These are phyloP conservation scores for Aspergillus japonicus DNA, from an alignment of 2,329 filamentous ascomycete species.

Conservation along the genomic window DNA sequence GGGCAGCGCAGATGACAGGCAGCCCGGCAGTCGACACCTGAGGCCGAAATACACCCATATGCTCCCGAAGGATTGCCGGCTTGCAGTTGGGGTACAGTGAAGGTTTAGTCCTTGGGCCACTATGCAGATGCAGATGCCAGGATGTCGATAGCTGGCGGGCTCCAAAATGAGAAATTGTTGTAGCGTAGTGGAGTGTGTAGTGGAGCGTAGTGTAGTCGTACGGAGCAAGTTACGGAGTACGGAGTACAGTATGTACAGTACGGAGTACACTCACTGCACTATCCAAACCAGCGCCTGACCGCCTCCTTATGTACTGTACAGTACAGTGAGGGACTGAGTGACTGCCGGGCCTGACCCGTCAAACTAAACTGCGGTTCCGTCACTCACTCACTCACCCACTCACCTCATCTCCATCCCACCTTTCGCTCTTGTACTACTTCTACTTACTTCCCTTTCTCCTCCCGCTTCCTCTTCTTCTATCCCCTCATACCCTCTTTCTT, in stretches of 20 bases:
- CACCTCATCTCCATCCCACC: background rate
- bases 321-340: background rate
- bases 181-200: too few relatives aligned
- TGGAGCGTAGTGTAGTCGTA: too few relatives aligned
- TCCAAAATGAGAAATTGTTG: too few relatives aligned
- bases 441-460: background rate
- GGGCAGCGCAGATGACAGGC: too few relatives aligned
- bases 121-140: too few relatives aligned
- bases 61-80: too few relatives aligned
- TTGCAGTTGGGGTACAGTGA: too few relatives aligned
- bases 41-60: too few relatives aligned
- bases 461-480: background rate
- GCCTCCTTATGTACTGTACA: background rate
- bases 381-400: background rate
- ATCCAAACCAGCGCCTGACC: constrained; percentile 1
- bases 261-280: too few relatives aligned
- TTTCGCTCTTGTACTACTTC: background rate
- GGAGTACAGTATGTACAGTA: background rate
- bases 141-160: background rate
- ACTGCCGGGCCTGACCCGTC: constrained; percentile 9
- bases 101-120: too few relatives aligned
- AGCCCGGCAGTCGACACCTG: too few relatives aligned
- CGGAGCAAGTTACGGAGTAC: too few relatives aligned
- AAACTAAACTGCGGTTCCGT: constrained; percentile 6
- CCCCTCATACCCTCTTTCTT: constrained; percentile 3